Evolutionary conservation across 2,329 filamentous ascomycete genomes (phyloP).

Genomic region (Dactylellina leptospora): DNA sequence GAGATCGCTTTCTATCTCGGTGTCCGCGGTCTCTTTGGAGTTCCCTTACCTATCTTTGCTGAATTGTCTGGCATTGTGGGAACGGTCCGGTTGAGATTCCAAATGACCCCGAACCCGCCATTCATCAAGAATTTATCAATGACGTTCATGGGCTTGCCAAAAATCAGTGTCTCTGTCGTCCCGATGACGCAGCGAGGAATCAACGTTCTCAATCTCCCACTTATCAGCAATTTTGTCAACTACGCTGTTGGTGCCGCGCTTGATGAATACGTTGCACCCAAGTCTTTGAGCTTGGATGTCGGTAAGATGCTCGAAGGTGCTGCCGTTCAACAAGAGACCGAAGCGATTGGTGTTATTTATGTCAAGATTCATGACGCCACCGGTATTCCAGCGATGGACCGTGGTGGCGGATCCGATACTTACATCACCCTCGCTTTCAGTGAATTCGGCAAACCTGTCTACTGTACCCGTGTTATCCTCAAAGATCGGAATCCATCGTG

Average conservation of each 20-base stretch:
- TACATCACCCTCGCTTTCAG: conserved; percentile 96
- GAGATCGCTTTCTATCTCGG: conserved; percentile 93
- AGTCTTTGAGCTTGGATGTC: conserved; percentile 87
- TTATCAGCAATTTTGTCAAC: conserved; percentile 97
- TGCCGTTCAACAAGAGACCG: conserved; percentile 86
- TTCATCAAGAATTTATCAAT: conserved; percentile 92
- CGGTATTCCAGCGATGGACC: conserved; percentile 91
- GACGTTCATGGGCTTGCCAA: conserved; percentile 91
- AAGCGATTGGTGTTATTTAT: conserved; percentile 88
- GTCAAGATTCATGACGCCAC: conserved; percentile 88
- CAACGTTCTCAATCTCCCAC: conserved; percentile 87
- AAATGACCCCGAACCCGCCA: conserved; percentile 87
- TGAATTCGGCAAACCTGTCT: conserved; percentile 69
- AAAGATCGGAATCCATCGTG: conserved; percentile 74
- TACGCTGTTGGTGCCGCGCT: conserved; percentile 88
- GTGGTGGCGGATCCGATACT: conserved; percentile 88
- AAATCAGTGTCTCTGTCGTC: conserved; percentile 86
- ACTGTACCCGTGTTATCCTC: conserved; percentile 67
- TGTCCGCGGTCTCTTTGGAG: conserved; percentile 84
- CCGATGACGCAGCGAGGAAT: conserved; percentile 85
- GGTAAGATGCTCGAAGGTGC: conserved; percentile 90
- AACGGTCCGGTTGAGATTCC: conserved; percentile 81
- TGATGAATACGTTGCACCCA: conserved; percentile 91
- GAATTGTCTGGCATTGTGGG: conserved; percentile 91
- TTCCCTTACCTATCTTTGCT: conserved; percentile 76